Conservation (phyloP, 306 rosid genomes). For the Casuarina cunninghamiana region DNA sequence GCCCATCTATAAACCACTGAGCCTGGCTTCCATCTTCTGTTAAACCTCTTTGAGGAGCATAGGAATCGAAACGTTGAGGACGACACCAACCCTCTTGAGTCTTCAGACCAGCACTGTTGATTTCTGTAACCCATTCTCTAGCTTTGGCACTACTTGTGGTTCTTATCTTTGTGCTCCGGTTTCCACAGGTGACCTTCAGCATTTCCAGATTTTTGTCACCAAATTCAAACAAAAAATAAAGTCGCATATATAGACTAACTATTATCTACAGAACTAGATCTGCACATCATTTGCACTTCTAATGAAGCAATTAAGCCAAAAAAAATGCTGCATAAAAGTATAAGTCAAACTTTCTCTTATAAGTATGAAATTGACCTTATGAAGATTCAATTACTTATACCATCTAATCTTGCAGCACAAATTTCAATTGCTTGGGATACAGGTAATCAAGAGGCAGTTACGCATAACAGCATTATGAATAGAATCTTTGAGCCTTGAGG, state of each 20-base stretch:
- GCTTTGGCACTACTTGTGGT: conserved; percentile 64
- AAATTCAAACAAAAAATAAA: background rate
- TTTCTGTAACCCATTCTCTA: conserved; percentile 90
- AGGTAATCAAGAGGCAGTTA: background rate
- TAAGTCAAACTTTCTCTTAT: background rate
- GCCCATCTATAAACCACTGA: conserved; percentile 94
- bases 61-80: conserved; percentile 93
- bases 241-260: conserved; percentile 3
- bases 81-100: conserved; percentile 99
- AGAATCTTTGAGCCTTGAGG: conserved; percentile 16
- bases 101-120: conserved; percentile 89
- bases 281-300: background rate
- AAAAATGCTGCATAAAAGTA: background rate
- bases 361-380: background rate
- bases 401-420: background rate
- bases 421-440: background rate
- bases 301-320: background rate
- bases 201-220: conserved; percentile 22
- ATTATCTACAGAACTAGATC: background rate
- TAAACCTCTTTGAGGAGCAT: conserved; percentile 96
- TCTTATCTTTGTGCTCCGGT: conserved; percentile 71
- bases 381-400: conserved; percentile 3
- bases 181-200: conserved; percentile 78
- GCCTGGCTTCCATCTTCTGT: conserved; percentile 87
- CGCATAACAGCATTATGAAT: background rate